These are phyloP conservation scores for Malus hybrid DNA, from an alignment of 331 rosid species.

Conservation along the genomic window DNA sequence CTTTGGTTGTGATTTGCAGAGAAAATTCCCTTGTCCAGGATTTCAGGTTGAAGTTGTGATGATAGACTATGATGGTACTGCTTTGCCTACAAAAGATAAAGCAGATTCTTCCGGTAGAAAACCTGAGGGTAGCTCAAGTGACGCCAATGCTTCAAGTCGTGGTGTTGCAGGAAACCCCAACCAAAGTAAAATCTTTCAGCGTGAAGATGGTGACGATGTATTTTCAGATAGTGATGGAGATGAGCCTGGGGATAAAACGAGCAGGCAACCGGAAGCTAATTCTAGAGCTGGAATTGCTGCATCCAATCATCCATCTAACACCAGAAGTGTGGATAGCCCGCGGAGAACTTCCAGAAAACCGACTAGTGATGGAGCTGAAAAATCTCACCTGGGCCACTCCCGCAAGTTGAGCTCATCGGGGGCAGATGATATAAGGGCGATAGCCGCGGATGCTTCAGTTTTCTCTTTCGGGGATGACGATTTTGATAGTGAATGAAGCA, in stretches of 20 bases:
- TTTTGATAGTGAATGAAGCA: slow-evolving; percentile 69
- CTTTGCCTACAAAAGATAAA: slow-evolving; percentile 34
- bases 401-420: slow-evolving; percentile 33
- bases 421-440: slow-evolving; percentile 62
- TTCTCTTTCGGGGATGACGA: slow-evolving; percentile 86
- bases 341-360: slow-evolving; percentile 25
- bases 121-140: slow-evolving; percentile 30
- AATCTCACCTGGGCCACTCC: slow-evolving; percentile 17
- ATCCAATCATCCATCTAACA: slow-evolving; percentile 34
- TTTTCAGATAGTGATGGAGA: slow-evolving; percentile 85
- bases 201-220: slow-evolving; percentile 57
- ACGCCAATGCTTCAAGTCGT: slow-evolving; percentile 15
- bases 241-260: slow-evolving; percentile 19
- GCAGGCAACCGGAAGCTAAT: slow-evolving; percentile 14
- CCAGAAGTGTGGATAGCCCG: slow-evolving; percentile 19
- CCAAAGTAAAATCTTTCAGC: slow-evolving; percentile 22
- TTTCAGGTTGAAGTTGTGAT: slow-evolving; percentile 70
- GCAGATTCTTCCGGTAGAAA: slow-evolving; percentile 32
- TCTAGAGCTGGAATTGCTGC: slow-evolving; percentile 18
- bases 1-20: slow-evolving; percentile 37
- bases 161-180: slow-evolving; percentile 31
- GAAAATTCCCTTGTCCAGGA: slow-evolving; percentile 72
- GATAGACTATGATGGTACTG: slow-evolving; percentile 53
- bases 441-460: slow-evolving; percentile 96
- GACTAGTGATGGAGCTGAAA: slow-evolving; percentile 18